Evolutionary conservation across 2,329 filamentous ascomycete genomes (phyloP).

Genomic region (Myriosclerotinia duriaeana): DNA sequence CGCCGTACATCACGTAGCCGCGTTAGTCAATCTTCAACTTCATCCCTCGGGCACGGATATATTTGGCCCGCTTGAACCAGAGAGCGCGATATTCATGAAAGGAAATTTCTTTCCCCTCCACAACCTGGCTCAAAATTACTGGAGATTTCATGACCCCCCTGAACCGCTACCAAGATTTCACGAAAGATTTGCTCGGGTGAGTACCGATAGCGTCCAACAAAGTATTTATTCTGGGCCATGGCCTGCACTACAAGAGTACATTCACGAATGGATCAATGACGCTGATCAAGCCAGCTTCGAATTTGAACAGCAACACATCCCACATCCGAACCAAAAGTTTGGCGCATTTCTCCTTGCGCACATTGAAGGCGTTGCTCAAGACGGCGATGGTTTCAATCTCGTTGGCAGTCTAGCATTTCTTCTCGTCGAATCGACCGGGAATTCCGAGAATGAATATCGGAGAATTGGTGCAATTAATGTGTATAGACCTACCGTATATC

Average conservation of each 20-base stretch:
- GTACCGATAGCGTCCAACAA: not conserved
- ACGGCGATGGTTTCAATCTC: not conserved
- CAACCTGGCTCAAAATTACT: constrained; percentile 17
- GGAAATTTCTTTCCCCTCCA: constrained; percentile 16
- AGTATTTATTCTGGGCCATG: constrained; percentile 1
- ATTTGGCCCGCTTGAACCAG: constrained; percentile 17
- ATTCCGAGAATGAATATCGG: constrained; percentile 23
- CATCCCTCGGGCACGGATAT: constrained; percentile 3
- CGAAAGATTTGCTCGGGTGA: not conserved
- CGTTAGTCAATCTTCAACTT: constrained; percentile 21
- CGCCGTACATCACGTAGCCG: constrained; percentile 20
- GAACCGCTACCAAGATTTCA: constrained; percentile 2
- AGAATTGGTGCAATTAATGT: constrained; percentile 23
- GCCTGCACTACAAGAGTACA: constrained; percentile 22
- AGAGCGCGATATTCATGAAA: constrained; percentile 19
- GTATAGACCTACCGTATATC: constrained; percentile 1
- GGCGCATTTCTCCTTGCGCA: constrained; percentile 24
- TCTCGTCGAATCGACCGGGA: constrained; percentile 26
- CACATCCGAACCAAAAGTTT: constrained; percentile 25
- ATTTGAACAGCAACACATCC: constrained; percentile 28
- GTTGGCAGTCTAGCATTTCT: constrained; percentile 20
- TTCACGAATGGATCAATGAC: constrained; percentile 19
- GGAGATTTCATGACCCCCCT: constrained; percentile 16
- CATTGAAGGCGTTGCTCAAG: constrained; percentile 20
- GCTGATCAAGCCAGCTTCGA: constrained; percentile 22